Base-by-base conservation (phyloP, 495 filamentous ascomycete genomes). In the Penicillium pulvis region DNA sequence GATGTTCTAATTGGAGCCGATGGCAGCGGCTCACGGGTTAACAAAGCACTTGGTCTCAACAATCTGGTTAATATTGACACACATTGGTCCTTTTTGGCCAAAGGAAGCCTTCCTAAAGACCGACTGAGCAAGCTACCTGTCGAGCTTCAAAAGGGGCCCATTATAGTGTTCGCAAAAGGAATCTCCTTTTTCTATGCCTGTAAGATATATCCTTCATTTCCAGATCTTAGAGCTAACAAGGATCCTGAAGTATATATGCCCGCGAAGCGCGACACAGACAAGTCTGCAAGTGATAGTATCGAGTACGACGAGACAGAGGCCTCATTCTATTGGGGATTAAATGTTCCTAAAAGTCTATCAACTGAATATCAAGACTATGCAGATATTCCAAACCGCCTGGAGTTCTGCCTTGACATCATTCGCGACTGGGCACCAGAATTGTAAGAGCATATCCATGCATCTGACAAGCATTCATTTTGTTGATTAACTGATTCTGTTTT, bases 251-350 rank as follows among this genome's bases (percentile, higher is more conserved):
- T 45, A 11, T 45, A 45, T 1, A 45, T 20, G 20, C 42, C 42
- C 0, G 16, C 42, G 4, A 45, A 23, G 17, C 17, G 6, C 42
- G 17, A 45, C 20, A 7, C 17, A 10, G 20, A 7, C 5, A 8
- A 9, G 0, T 20, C 42, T 8, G 17, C 17, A 2, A 45, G 20
- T 11, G 10, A 45, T 11, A 5, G 2, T 0, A 23, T 45, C 8
- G 42, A 45, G 1, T 45, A 45, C 42, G 42, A 45, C 17, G 42
- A 45, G 42, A 11, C 19, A 19, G 42, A 19, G 17, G 42, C 42
- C 42, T 45, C 42, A 0, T 45, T 45, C 42, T 45, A 45, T 17
- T 45, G 42, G 42, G 42, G 42, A 10, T 45, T 45, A 5, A 45
- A 45, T 45, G 20, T 45, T n/a, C 42, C 42, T 10, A 45, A 45